phyloP scores from a whole-genome alignment of 73 alveolate genomes.

The Halteria grandinella region DNA sequence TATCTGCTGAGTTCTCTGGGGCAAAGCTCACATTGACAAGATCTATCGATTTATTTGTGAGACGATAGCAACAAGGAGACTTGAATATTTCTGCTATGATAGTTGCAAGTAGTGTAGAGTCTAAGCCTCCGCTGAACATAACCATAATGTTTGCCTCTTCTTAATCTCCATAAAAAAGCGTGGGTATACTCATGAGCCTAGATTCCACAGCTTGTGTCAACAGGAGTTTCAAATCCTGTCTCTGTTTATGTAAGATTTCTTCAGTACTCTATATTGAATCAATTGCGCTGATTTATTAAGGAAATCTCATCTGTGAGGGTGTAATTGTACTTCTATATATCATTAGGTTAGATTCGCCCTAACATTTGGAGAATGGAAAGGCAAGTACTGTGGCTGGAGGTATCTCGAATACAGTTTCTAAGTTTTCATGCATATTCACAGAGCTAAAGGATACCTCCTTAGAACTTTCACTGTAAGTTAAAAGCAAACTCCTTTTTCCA shows the following conservation, averaged over 20 bases:
- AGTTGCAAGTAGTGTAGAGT: slow-evolving; percentile 86
- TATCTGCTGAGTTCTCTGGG: slow-evolving; percentile 80
- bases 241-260: too few relatives aligned
- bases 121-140: slow-evolving; percentile 95
- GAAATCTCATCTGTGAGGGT: too few relatives aligned
- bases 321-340: too few relatives aligned
- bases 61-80: too few relatives aligned
- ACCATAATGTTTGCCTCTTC: slow-evolving; percentile 77
- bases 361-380: too few relatives aligned
- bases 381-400: too few relatives aligned
- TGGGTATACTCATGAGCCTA: slow-evolving; percentile 55
- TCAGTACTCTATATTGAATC: too few relatives aligned
- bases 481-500: slow-evolving; percentile 91
- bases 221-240: slow-evolving; percentile 50
- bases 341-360: too few relatives aligned
- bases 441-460: slow-evolving; percentile 54
- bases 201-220: slow-evolving; percentile 17
- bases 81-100: slow-evolving; percentile 71
- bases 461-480: slow-evolving; percentile 64
- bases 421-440: too few relatives aligned
- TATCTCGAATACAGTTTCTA: too few relatives aligned
- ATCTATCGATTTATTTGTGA: slow-evolving; percentile 68
- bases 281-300: too few relatives aligned
- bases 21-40: slow-evolving; percentile 84
- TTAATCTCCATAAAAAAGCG: slow-evolving; percentile 59